Evolutionary conservation across 495 filamentous ascomycete genomes (phyloP), one percentile per base, ranked within the genome.

Genomic region (Tuber umbilicatum): DNA sequence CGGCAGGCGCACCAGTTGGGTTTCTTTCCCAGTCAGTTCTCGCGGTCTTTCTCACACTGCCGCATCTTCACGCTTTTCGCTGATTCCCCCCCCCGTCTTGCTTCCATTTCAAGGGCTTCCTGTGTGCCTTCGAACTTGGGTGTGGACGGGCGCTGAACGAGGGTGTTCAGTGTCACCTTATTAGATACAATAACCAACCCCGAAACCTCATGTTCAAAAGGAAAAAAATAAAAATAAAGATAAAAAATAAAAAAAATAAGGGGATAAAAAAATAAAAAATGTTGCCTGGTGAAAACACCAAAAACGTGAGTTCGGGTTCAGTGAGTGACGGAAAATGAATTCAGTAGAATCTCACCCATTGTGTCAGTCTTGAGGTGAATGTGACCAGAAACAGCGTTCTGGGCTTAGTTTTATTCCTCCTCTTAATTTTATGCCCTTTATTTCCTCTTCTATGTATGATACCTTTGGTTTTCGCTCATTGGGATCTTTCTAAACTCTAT

Each of bases 31-130:
- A 64, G 55, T 35, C 27, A 17, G 55, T 64, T 64, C 55, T 64
- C 55, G 9, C 43, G n/a, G n/a, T 47, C 70, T 60, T 41, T 68
- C 55, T 68, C 45, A 42, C 71, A 69, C 75, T 72, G 72, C 70
- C 72, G 43, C 67, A 68, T 39, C 9, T 73, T 68, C 37, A 47
- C 60, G 27, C 76, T 39, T 64, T 64, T 68, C 38, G n/a, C 73
- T 47, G 73, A 69, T 71, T 71, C 76, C 21, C 40, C 27, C 71
- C 45, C 74, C 68, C 64, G 60, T 27, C 45, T 55, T 45, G 40
- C 42, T n/a, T 41, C 68, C 39, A 38, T 41, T 64, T 64, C 55
- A 64, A 64, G 55, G 55, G 55, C 14, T 64, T 64, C 55, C 27
- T 31, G 55, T 64, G 55, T 64, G 55, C 27, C 27, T 64, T 64